phyloP scores from a whole-genome alignment of 208 protist genomes.

The Leishmania aethiopica region DNA sequence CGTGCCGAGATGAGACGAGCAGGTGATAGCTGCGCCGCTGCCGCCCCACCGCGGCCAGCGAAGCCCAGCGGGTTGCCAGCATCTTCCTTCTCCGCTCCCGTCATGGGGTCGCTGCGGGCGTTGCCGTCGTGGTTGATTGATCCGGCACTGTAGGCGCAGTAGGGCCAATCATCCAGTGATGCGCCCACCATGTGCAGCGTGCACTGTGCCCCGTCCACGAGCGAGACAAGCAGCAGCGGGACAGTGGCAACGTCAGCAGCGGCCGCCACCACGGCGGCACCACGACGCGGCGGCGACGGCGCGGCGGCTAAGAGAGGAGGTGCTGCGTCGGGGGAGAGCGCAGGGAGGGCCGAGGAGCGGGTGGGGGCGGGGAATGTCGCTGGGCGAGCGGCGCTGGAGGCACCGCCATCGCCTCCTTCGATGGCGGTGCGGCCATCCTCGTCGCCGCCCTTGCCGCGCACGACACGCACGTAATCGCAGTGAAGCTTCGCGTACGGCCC shows the following conservation, averaged over 20 bases:
- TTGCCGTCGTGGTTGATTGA: neutral
- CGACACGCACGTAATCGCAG: conserved; percentile 20
- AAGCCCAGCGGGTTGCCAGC: neutral
- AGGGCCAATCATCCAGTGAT: conserved; percentile 23
- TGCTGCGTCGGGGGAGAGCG: neutral
- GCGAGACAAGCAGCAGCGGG: conserved; percentile 18
- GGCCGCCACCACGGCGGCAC: neutral
- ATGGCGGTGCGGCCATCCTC: neutral
- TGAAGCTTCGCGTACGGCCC: conserved; percentile 28
- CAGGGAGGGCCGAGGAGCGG: neutral
- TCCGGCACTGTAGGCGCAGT: neutral
- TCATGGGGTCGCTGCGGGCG: neutral
- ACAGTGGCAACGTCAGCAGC: neutral
- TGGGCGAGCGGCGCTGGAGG: neutral
- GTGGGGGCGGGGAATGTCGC: neutral
- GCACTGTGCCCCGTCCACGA: conserved; percentile 24
- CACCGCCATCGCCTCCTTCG: neutral
- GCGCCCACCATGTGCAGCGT: conserved; percentile 27
- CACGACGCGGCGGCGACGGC: neutral
- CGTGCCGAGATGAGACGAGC: neutral
- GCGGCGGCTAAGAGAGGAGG: conserved; percentile 1
- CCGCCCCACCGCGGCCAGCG: neutral
- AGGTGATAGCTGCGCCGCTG: neutral
- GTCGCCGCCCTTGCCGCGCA: conserved; percentile 1
- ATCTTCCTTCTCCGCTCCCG: neutral